Conservation (phyloP, 1,284 basidiomycete genomes). For the Pseudozyma flocculosa region DNA sequence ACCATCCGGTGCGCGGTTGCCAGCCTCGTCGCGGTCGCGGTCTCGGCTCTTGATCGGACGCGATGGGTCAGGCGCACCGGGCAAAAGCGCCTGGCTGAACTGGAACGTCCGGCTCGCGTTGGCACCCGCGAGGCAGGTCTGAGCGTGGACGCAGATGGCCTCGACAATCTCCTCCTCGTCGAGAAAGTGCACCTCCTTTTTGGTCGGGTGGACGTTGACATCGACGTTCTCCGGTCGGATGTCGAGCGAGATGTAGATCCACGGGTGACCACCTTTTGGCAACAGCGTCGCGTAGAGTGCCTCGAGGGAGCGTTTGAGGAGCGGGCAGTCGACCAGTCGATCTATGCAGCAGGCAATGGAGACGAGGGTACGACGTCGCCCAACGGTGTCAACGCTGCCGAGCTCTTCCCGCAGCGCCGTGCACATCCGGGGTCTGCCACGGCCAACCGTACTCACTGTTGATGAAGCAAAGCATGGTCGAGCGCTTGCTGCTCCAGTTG, state of each 20-base stretch:
- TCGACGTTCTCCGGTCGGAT: conserved; percentile 87
- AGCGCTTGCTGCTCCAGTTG: conserved; percentile 86
- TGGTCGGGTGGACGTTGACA: conserved; percentile 97
- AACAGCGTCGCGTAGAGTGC: conserved; percentile 79
- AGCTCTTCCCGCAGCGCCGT: too few relatives aligned
- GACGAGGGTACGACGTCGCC: too few relatives aligned
- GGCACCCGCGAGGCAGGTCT: conserved; percentile 32
- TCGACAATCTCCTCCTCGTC: conserved; percentile 88
- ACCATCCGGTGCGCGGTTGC: too few relatives aligned
- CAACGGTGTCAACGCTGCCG: too few relatives aligned
- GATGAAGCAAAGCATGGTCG: conserved; percentile 87
- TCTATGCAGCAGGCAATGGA: too few relatives aligned
- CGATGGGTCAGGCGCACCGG: conserved; percentile 2
- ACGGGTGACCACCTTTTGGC: conserved; percentile 88
- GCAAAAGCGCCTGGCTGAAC: conserved; percentile 28
- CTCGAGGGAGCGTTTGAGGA: conserved; percentile 85
- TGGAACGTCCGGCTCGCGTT: conserved; percentile 51
- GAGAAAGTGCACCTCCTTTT: conserved; percentile 92
- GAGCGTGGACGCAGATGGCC: conserved; percentile 64
- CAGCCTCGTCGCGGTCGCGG: too few relatives aligned
- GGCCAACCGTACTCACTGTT: conserved; percentile 86
- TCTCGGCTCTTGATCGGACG: conserved; percentile 1
- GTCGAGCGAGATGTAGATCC: conserved; percentile 83
- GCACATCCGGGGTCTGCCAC: too few relatives aligned
- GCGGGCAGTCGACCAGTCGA: conserved; percentile 84